Evolutionary conservation across 1,139 yeast species (phyloP), one percentile per base, ranked within the genome.

Genomic region (Blastobotrys aristatus): DNA sequence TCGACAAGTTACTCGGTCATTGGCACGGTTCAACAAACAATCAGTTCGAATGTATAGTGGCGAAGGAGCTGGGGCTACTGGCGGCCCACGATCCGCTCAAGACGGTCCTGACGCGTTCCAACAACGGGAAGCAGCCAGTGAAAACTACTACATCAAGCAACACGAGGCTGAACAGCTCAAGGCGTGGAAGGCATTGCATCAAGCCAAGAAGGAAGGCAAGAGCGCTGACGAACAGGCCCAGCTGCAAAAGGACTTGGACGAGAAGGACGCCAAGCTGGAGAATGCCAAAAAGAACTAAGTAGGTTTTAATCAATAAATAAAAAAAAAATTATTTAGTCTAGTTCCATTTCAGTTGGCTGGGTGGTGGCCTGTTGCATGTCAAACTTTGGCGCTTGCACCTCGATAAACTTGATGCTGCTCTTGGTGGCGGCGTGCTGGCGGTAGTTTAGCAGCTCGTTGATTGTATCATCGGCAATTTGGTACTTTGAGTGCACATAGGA

Each of bases 401-500:
- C 61, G 52, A 56, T 61, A 52, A 60, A 60, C 34, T 54, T 58
- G 41, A 61, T 55, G 13, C 16, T 22, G 13, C 22, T 17, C 7
- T 65, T 64, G 29, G 48, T 50, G 43, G 57, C 52, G 44, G 54
- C 54, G 40, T 59, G 57, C n/a, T 51, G 49, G 44, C 53, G 47
- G 49, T 53, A 44, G 27, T 54, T 53, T 38, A 64, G 50, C 40
- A 66, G 53, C 48, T 55, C 56, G 33, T 48, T 34, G 34, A 64
- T 52, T 36, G 62, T 59, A 1, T 53, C 60, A 38, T 64, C 61
- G n/a, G 59, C 54, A 18, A 70, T 51, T 51, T 66, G 68, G 48
- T 60, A 66, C 44, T 77, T 71, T 27, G 96, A 87, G 63, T 89
- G 96, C 44, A 86, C 84, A 89, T 94, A 90, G 56, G 89, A 80